phyloP scores from a whole-genome alignment of 2,329 filamentous ascomycete species.

The Trichophyton simii region DNA sequence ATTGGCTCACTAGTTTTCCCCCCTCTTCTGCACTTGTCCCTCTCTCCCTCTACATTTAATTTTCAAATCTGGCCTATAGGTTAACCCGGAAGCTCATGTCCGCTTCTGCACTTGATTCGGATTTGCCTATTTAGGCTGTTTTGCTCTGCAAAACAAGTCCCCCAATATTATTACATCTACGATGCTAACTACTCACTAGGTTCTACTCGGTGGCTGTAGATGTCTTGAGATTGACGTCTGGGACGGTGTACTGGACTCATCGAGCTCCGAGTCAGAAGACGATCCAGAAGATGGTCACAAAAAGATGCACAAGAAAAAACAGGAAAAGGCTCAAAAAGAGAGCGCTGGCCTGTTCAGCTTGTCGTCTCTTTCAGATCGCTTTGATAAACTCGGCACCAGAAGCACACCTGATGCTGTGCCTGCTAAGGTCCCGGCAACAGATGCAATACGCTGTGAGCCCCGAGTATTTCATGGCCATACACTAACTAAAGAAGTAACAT shows the following conservation, averaged over 20 bases:
- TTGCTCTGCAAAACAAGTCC: background rate
- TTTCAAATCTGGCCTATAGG: background rate
- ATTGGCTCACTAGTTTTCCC: background rate
- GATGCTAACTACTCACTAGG: constrained; percentile 33
- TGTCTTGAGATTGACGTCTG: constrained; percentile 95
- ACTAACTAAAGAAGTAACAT: constrained; percentile 70
- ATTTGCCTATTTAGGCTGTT: background rate
- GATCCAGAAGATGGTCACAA: constrained; percentile 16
- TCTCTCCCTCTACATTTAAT: background rate
- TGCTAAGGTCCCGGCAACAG: constrained; percentile 10
- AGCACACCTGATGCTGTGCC: constrained; percentile 18
- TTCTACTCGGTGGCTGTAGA: constrained; percentile 63
- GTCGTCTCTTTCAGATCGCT: constrained; percentile 12
- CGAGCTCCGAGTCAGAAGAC: constrained; percentile 19
- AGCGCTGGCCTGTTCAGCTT: constrained; percentile 15
- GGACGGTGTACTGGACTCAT: constrained; percentile 52
- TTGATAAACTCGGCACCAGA: constrained; percentile 7
- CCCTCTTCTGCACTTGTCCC: too few relatives aligned
- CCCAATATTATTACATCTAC: background rate
- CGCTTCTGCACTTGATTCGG: background rate
- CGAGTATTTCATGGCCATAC: constrained; percentile 80
- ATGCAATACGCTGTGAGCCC: constrained; percentile 45
- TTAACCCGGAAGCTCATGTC: background rate
- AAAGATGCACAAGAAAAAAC: constrained; percentile 17
- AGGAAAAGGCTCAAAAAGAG: constrained; percentile 11